Percentiles rank a stretch among this genome's conserved stretches.
Evolutionary conservation across 345 rosid species (phyloP).

Genomic region (Melastoma malabathricum): DNA sequence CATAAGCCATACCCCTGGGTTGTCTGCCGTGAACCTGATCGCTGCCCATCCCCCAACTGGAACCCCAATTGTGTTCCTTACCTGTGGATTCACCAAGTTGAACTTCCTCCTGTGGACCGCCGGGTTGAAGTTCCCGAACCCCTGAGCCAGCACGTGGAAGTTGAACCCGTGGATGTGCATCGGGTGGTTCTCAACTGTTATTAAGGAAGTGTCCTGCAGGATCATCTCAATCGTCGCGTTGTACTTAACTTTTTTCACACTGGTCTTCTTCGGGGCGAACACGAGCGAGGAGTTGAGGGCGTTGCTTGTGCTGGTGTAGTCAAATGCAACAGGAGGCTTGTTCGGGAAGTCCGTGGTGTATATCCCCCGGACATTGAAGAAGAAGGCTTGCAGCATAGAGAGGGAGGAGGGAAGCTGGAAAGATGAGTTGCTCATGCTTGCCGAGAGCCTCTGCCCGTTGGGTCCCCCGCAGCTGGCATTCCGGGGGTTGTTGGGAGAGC

Average conservation of each 20-base stretch:
- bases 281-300: slow-evolving; percentile 16
- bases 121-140: slow-evolving; percentile 67
- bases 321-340: slow-evolving; percentile 46
- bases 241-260: slow-evolving; percentile 45
- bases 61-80: slow-evolving; percentile 66
- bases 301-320: slow-evolving; percentile 40
- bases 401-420: slow-evolving; percentile 36
- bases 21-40: slow-evolving; percentile 62
- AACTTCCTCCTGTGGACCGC: slow-evolving; percentile 28
- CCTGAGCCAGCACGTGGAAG: slow-evolving; percentile 85
- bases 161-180: slow-evolving; percentile 80
- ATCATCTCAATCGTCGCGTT: slow-evolving; percentile 67
- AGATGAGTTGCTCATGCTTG: slow-evolving; percentile 74
- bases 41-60: slow-evolving; percentile 93
- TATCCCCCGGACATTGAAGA: slow-evolving; percentile 34
- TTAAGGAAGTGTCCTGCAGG: slow-evolving; percentile 54
- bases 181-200: slow-evolving; percentile 64
- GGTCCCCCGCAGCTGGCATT: slow-evolving; percentile 38
- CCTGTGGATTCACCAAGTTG: slow-evolving; percentile 52
- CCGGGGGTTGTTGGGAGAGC: slow-evolving; percentile 8
- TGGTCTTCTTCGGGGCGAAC: slow-evolving; percentile 48
- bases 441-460: slow-evolving; percentile 28
- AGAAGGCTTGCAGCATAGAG: slow-evolving; percentile 54
- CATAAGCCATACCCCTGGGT: slow-evolving; percentile 61
- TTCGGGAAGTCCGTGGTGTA: slow-evolving; percentile 64